Evolutionary conservation across 2,329 filamentous ascomycete genomes (phyloP).

Genomic region (Cucurbitaria berberidis): DNA sequence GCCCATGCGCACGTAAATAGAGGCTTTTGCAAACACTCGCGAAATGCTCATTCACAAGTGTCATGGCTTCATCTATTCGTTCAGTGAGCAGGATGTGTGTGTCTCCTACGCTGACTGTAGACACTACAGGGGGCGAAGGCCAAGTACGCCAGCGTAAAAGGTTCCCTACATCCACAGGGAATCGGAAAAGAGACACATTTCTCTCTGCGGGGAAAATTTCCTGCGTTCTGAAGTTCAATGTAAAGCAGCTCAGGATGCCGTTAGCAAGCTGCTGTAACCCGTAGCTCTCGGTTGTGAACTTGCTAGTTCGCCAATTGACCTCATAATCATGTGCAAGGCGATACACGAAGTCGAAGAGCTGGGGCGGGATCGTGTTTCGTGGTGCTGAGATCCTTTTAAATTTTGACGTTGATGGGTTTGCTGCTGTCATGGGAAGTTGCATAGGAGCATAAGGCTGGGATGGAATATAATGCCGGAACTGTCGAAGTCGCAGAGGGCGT

Average conservation of each 20-base stretch:
- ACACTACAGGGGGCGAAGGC: conserved; percentile 2
- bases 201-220: not conserved
- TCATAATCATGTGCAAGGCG: conserved; percentile 10
- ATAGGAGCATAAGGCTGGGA: not conserved
- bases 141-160: conserved; percentile 8
- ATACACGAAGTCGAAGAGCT: conserved; percentile 9
- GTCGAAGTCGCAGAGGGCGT: not conserved
- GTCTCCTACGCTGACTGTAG: not conserved
- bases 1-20: too few relatives aligned
- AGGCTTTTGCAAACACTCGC: too few relatives aligned
- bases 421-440: not conserved
- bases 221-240: conserved; percentile 1
- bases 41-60: conserved; percentile 10
- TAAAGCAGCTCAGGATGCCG: conserved; percentile 7
- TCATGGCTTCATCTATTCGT: conserved; percentile 1
- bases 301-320: not conserved
- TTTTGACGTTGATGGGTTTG: not conserved
- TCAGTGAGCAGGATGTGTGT: conserved; percentile 3
- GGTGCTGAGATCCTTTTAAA: not conserved
- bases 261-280: conserved; percentile 5
- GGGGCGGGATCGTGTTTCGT: not conserved
- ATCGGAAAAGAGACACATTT: not conserved
- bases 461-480: conserved; percentile 2
- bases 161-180: not conserved
- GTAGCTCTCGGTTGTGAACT: not conserved